Evolutionary conservation across 345 rosid species (phyloP), one percentile per base, ranked within the genome.

Genomic region (Hibiscus tridactylites): DNA sequence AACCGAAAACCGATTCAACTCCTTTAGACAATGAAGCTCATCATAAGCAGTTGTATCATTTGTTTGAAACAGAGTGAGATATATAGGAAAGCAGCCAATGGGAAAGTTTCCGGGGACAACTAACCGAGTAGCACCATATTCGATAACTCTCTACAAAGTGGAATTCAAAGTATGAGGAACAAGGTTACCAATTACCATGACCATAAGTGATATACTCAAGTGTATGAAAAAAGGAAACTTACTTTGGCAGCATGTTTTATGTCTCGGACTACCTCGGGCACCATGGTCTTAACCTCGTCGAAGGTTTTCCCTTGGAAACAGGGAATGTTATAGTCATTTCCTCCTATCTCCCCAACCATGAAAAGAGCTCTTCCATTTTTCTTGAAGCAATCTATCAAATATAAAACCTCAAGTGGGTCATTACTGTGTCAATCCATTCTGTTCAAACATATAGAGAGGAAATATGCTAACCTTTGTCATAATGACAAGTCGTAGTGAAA

Each of bases 281-380:
- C 61, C 61, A 57, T 57, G 13, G 61, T 9, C 29, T 57, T 57
- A 57, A 1, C 29, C 61, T 21, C 61, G 3, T 8, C 31, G 3
- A 57, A 2, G 61, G 13, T 57, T 19, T 57, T 57, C 3, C 61
- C 31, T 9, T 10, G 5, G 9, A 9, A 57, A 57, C 24, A 57
- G 29, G 29, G 29, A 9, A 7, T 9, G 29, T 57, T 57, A 21
- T 57, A 57, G 29, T 57, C 15, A 9, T 57, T 57, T 21, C 61
- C 61, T 57, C 61, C 61, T 57, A 57, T 57, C 61, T 57, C 31
- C 61, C 61, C 61, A 57, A 57, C 61, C 31, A 57, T 57, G 61
- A 57, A 57, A 57, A 57, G 61, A 21, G 61, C 16, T 57, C 29
- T 57, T 57, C 15, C 61, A 57, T 57, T 57, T 57, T 24, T 57